Conservation (phyloP, 805 yeast species). For the Hemisphaericaspora nanyangensis region DNA sequence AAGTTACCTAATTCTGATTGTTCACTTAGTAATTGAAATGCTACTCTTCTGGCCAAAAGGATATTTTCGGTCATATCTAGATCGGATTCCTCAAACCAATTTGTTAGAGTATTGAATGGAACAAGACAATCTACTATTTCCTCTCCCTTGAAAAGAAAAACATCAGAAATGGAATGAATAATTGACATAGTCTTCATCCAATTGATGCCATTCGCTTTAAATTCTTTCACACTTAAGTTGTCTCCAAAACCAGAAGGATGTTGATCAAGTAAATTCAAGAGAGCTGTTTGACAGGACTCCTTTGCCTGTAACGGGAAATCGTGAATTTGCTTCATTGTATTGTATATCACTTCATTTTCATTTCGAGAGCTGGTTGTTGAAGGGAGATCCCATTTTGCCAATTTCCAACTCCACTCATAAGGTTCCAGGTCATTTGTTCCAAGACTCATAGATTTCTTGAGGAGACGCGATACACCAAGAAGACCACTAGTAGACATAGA, state of each 20-base stretch:
- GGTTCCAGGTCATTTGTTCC: slow-evolving; percentile 13
- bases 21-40: slow-evolving; percentile 27
- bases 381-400: slow-evolving; percentile 76
- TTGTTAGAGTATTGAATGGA: slow-evolving; percentile 14
- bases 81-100: slow-evolving; percentile 38
- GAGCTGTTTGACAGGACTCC: slow-evolving; percentile 14
- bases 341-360: slow-evolving; percentile 49
- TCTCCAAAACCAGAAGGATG: slow-evolving; percentile 9
- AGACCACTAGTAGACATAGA: slow-evolving; percentile 52
- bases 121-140: slow-evolving; percentile 2
- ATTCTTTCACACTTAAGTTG: slow-evolving; percentile 14
- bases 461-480: slow-evolving; percentile 52
- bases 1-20: slow-evolving; percentile 1
- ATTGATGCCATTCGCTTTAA: slow-evolving; percentile 8
- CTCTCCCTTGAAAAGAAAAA: neutral
- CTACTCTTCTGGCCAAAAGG: slow-evolving; percentile 38
- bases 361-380: slow-evolving; percentile 28
- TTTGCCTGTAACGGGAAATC: slow-evolving; percentile 25
- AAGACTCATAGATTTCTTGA: slow-evolving; percentile 20
- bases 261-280: slow-evolving; percentile 15
- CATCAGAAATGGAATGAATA: slow-evolving; percentile 16
- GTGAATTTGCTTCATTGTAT: slow-evolving; percentile 44
- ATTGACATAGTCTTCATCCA: slow-evolving; percentile 28
- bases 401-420: slow-evolving; percentile 72
- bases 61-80: slow-evolving; percentile 39